A percentile compares a stretch with the other conserved stretches of the same genome.
Evolutionary conservation across 805 yeast species (phyloP).

Genomic region (Hermanozyma aechmeae): DNA sequence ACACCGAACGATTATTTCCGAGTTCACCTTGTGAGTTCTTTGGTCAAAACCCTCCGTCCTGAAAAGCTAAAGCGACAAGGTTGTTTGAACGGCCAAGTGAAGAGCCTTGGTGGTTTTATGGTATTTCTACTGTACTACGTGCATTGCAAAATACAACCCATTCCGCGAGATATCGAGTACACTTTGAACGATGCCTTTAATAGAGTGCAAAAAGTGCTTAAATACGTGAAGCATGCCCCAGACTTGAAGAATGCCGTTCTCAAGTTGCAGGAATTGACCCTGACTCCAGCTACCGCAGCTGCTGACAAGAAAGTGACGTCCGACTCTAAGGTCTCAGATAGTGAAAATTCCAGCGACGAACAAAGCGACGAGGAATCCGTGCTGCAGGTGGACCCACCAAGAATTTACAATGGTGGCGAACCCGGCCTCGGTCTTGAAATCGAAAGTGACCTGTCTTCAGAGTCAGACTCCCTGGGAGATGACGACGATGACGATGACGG

Average conservation of each 20-base stretch:
- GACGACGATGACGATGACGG: constrained; percentile 10
- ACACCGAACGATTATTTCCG: constrained; percentile 64
- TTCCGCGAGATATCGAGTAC: constrained; percentile 57
- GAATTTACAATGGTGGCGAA: too few relatives aligned
- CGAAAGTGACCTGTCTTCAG: too few relatives aligned
- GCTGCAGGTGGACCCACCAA: too few relatives aligned
- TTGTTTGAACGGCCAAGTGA: not conserved
- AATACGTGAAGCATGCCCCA: not conserved
- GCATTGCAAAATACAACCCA: constrained; percentile 48
- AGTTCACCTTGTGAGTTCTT: constrained; percentile 39
- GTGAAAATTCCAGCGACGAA: too few relatives aligned
- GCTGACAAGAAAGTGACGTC: not conserved
- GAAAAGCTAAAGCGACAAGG: constrained; percentile 1
- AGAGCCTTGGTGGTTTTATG: constrained; percentile 25
- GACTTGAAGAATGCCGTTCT: not conserved
- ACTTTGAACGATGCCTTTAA: constrained; percentile 37
- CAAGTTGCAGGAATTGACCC: constrained; percentile 23
- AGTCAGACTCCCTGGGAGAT: too few relatives aligned
- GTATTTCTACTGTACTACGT: constrained; percentile 65
- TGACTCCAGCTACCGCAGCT: constrained; percentile 21
- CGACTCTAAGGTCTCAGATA: not conserved
- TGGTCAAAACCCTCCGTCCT: constrained; percentile 4
- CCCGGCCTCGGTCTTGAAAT: too few relatives aligned
- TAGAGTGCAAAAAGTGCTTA: constrained; percentile 3
- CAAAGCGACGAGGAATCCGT: too few relatives aligned